Evolutionary conservation across 2,329 filamentous ascomycete genomes (phyloP), one percentile per base, ranked within the genome.

Genomic region (Pseudocercospora macadamiae): DNA sequence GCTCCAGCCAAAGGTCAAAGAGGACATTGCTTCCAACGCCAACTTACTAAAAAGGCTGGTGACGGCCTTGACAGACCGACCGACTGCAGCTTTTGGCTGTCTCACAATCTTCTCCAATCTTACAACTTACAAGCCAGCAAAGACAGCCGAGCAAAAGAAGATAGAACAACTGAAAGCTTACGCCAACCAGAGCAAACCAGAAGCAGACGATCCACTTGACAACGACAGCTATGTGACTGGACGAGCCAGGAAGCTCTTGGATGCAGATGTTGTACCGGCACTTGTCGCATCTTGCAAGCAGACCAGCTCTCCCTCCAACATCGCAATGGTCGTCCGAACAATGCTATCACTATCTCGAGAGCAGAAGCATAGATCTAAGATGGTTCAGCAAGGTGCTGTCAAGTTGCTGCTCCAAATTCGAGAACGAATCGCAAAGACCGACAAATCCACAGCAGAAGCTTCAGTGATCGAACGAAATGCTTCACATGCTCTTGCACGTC

Each of bases 121-220:
- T 52, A 96, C 91, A 12, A 82, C 84, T 26, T 97, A 96, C 72
- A 83, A 85, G 37, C 92, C 92, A 5, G 80, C 80, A 6, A 80
- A 93, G 37, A 88, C 91, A 0, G 93, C 97, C 63, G 95, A 99
- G 74, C 89, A 97, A 69, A 95, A 93, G 77, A 91, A 90, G 70
- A 91, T 99, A 78, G 85, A 85, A 4, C 90, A 99, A 73, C 83
- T 99, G 44, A 97, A 96, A 78, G 91, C 92, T 2, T 99, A 97
- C 69, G 95, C 95, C 12, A 91, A 96, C 71, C 89, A 91, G 0
- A 87, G 87, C 4, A 92, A 91, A 69, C 75, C 78, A 1, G 72
- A 80, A 0, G 77, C 82, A 2, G 79, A 83, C 0, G 86, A 93
- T 70, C 84, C 86, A 6, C 79, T 96, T 0, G 88, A 95, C 57